These are phyloP conservation scores for Powellomyces hirtus DNA, from an alignment of 192 early-diverging fungal genomes.

Conservation along the genomic window DNA sequence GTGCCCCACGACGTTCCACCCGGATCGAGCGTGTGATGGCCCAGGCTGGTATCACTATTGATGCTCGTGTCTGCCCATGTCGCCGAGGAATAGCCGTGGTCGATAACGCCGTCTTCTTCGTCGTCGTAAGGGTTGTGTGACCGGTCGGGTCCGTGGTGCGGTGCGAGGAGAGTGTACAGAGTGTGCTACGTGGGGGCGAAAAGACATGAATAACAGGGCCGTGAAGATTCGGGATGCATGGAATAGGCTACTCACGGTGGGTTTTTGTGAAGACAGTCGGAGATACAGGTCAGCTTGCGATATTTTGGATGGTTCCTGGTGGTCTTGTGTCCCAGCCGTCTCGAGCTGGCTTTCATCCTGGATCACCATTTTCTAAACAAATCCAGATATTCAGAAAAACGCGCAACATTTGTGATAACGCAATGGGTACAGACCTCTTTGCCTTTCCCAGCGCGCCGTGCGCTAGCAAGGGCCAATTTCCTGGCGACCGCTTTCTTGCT, in stretches of 20 bases:
- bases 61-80: background rate
- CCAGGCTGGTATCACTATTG: background rate
- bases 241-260: background rate
- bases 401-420: background rate
- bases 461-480: background rate
- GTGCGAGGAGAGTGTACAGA: conserved; percentile 8
- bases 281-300: conserved; percentile 3
- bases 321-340: background rate
- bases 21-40: background rate
- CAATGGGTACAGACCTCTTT: background rate
- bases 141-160: background rate
- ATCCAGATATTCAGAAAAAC: background rate
- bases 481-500: conserved; percentile 8
- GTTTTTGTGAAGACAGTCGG: background rate
- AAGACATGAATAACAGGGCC: background rate
- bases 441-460: background rate
- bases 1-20: background rate
- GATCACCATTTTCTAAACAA: background rate
- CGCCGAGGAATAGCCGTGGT: background rate
- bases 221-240: background rate
- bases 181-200: background rate
- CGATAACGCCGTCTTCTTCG: conserved; percentile 16
- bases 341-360: background rate
- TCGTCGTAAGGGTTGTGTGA: background rate
- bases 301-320: background rate